Evolutionary conservation across 352 stramenopile species (phyloP).

Genomic region (Globisporangium paddicum): DNA sequence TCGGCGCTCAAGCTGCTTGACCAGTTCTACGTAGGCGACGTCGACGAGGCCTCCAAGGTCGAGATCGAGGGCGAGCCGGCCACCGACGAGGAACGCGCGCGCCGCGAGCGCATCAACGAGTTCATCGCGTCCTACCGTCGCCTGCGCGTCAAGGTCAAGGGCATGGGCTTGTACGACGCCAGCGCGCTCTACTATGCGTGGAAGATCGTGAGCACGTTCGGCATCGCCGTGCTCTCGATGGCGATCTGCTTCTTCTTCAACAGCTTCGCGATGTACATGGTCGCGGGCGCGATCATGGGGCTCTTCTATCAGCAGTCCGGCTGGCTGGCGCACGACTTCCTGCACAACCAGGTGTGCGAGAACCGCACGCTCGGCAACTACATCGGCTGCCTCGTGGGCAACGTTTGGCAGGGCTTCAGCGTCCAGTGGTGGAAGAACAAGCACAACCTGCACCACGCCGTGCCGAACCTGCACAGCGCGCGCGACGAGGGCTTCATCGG

Average conservation of each 20-base stretch:
- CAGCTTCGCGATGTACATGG: slow-evolving; percentile 84
- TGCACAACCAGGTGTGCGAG: slow-evolving; percentile 98
- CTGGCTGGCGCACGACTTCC: slow-evolving; percentile 96
- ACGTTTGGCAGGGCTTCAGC: slow-evolving; percentile 97
- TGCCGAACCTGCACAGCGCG: slow-evolving; percentile 96
- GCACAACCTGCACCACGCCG: slow-evolving; percentile 98
- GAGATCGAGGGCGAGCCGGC: slow-evolving; percentile 20
- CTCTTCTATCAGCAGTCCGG: slow-evolving; percentile 99
- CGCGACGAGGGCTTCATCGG: slow-evolving; percentile 74
- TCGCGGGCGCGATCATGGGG: slow-evolving; percentile 90
- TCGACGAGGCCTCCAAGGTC: slow-evolving; percentile 74
- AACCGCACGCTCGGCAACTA: slow-evolving; percentile 93
- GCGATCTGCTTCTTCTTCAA: slow-evolving; percentile 88
- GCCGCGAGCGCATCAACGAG: slow-evolving; percentile 71
- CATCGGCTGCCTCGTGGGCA: slow-evolving; percentile 92
- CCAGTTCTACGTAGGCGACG: slow-evolving; percentile 96
- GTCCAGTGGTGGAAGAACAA: slow-evolving; percentile 98
- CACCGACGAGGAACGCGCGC: slow-evolving; percentile 38
- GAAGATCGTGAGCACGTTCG: slow-evolving; percentile 93
- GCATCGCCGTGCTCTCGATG: slow-evolving; percentile 82
- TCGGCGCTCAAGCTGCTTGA: slow-evolving; percentile 93
- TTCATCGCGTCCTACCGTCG: slow-evolving; percentile 97
- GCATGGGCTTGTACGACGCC: slow-evolving; percentile 94
- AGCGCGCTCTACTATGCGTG: slow-evolving; percentile 92
- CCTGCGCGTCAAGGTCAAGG: slow-evolving; percentile 92